Conservation (phyloP, 2,329 filamentous ascomycete genomes). For the Fusarium lyarnte region DNA sequence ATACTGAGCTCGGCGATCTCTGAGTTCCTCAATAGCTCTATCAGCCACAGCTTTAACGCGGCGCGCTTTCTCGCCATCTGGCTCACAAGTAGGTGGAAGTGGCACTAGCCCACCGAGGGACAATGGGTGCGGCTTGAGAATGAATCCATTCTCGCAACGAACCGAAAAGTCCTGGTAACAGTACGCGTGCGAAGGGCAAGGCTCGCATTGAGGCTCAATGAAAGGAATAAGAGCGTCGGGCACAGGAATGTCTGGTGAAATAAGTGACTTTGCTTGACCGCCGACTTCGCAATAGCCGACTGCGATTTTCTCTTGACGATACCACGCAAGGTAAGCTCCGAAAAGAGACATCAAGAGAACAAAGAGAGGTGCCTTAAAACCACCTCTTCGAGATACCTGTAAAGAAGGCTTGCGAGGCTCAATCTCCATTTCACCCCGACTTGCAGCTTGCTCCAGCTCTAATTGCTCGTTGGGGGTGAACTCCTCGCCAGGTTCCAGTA, state of each 20-base stretch:
- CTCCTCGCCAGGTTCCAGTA: constrained; percentile 81
- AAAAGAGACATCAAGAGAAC: constrained; percentile 77
- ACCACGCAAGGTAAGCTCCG: constrained; percentile 80
- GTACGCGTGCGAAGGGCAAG: constrained; percentile 88
- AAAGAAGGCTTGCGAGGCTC: constrained; percentile 54
- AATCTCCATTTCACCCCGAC: constrained; percentile 59
- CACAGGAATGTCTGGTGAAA: constrained; percentile 62
- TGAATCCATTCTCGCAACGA: constrained; percentile 86
- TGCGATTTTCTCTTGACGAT: constrained; percentile 93
- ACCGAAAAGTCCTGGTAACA: constrained; percentile 83
- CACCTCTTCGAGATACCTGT: constrained; percentile 51
- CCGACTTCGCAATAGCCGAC: constrained; percentile 95
- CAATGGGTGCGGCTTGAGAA: constrained; percentile 85
- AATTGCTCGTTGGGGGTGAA: constrained; percentile 93
- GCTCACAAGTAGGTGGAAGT: constrained; percentile 89
- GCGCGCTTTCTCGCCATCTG: constrained; percentile 90
- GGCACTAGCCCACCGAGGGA: constrained; percentile 83
- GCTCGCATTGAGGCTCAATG: constrained; percentile 84
- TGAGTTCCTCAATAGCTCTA: constrained; percentile 84
- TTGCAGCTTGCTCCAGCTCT: constrained; percentile 76
- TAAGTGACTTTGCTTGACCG: constrained; percentile 63
- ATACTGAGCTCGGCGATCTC: constrained; percentile 85
- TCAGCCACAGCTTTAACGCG: constrained; percentile 89
- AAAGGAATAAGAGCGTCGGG: constrained; percentile 77
- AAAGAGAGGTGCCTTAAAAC: constrained; percentile 72